These are phyloP conservation scores for Purpureocillium takamizusanense DNA, from an alignment of 2,329 filamentous ascomycete species.

Conservation along the genomic window DNA sequence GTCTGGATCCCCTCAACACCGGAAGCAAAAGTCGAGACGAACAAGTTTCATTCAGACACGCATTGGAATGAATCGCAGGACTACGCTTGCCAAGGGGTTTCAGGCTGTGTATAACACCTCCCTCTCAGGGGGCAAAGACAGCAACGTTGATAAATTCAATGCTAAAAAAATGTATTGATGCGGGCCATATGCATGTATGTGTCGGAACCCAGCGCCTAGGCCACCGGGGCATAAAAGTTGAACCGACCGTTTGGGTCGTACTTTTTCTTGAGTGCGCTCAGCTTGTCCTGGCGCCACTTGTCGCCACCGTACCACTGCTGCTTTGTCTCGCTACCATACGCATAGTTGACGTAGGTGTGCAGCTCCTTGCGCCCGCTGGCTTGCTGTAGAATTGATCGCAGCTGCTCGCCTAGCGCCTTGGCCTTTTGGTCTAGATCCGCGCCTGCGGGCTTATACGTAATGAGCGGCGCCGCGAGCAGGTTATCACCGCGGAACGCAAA, in stretches of 20 bases:
- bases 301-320: conserved; percentile 36
- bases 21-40: too few species aligned
- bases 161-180: too few species aligned
- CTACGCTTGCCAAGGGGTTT: too few species aligned
- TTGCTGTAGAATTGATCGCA: conserved; percentile 26
- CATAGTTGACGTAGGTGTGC: conserved; percentile 40
- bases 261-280: conserved; percentile 33
- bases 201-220: neutral
- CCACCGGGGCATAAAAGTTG: conserved; percentile 28
- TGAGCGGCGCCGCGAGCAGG: conserved; percentile 28
- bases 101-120: too few species aligned
- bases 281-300: conserved; percentile 32
- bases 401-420: conserved; percentile 22
- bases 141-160: too few species aligned
- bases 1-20: too few species aligned
- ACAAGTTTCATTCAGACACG: too few species aligned
- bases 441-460: conserved; percentile 24
- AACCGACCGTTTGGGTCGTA: conserved; percentile 35
- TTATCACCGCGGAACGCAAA: conserved; percentile 37
- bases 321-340: conserved; percentile 31
- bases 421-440: conserved; percentile 22
- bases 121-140: too few species aligned
- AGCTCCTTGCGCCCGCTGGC: conserved; percentile 21
- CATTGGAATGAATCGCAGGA: too few species aligned
- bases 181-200: too few species aligned